Conservation (phyloP, 768 basidiomycete species). For the Xerocomus spinulosus region DNA sequence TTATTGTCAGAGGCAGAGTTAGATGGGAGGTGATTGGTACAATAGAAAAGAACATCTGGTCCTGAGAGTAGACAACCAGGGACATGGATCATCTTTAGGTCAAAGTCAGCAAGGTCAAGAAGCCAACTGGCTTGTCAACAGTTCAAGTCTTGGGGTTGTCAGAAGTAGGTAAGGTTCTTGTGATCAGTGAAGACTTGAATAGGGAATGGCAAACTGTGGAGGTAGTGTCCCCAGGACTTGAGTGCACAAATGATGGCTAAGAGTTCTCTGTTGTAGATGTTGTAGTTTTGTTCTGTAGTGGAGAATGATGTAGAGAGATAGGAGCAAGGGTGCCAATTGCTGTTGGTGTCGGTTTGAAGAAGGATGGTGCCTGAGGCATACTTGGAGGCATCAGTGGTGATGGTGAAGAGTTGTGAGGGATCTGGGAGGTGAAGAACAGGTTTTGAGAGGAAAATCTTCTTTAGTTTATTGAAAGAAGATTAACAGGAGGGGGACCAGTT, state of each 20-base stretch:
- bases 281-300: conserved; percentile 41
- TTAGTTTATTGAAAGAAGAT: background rate
- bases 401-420: background rate
- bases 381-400: background rate
- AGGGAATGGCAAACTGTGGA: conserved; percentile 15
- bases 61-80: background rate
- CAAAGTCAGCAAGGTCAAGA: background rate
- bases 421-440: background rate
- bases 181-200: conserved; percentile 34
- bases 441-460: background rate
- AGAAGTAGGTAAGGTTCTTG: conserved; percentile 9
- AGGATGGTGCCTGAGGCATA: background rate
- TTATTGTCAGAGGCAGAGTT: background rate
- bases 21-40: background rate
- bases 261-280: conserved; percentile 36
- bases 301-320: background rate
- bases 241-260: background rate
- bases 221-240: background rate
- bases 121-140: background rate
- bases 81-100: background rate
- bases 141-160: background rate
- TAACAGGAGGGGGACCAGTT: background rate
- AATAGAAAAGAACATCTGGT: background rate
- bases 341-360: background rate
- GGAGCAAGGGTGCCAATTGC: background rate